phyloP scores from a whole-genome alignment of 2,329 filamentous ascomycete species.

The Fusarium sp. region DNA sequence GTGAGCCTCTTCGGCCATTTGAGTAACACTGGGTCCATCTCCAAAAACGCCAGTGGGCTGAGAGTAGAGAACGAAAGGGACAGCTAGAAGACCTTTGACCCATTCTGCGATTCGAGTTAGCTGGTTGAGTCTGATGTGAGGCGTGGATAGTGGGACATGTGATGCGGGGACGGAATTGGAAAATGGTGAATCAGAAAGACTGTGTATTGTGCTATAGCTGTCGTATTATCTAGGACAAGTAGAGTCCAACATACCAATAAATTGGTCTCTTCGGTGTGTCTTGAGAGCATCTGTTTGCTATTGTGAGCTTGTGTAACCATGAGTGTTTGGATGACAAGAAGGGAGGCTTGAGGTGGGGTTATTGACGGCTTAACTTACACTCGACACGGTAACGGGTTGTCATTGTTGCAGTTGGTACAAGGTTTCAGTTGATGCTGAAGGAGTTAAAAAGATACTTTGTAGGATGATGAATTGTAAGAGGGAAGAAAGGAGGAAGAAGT shows the following conservation, averaged over 20 bases:
- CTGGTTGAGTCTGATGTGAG: neutral
- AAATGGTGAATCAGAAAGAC: neutral
- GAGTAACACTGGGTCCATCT: conserved; percentile 69
- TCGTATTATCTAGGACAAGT: neutral
- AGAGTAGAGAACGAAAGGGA: conserved; percentile 95
- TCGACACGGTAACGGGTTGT: conserved; percentile 76
- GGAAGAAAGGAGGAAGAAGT: neutral
- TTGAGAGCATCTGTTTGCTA: conserved; percentile 68
- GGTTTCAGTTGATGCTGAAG: neutral
- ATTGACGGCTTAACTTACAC: conserved; percentile 58
- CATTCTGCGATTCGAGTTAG: conserved; percentile 71
- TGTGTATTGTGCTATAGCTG: neutral
- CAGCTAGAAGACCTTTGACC: conserved; percentile 94
- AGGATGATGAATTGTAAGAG: neutral
- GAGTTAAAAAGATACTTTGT: neutral
- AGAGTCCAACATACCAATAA: conserved; percentile 68
- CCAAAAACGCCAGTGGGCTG: conserved; percentile 91
- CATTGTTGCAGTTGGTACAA: conserved; percentile 52
- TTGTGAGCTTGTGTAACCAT: conserved; percentile 34
- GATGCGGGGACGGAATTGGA: neutral
- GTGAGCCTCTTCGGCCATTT: conserved; percentile 83
- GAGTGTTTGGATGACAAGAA: neutral
- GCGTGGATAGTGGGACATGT: neutral
- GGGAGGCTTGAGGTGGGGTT: conserved; percentile 3
- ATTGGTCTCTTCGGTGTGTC: conserved; percentile 90